Evolutionary conservation across 768 basidiomycete genomes (phyloP).

Genomic region (Tulasnella sp.): DNA sequence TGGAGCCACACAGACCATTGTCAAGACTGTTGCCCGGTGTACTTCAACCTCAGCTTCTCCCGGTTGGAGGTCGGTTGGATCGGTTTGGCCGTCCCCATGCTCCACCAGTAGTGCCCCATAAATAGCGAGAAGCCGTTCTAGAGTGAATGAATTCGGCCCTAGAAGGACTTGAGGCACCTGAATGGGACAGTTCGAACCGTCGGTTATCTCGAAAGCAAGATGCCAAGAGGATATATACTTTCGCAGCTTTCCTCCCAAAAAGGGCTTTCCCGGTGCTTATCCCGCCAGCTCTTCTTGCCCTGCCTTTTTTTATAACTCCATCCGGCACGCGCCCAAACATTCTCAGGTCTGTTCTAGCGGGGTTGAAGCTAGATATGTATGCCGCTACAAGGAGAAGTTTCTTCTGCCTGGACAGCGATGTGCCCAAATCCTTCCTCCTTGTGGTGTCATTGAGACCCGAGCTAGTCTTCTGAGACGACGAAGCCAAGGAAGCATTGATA

Average conservation of each 20-base stretch:
- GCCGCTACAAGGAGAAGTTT: slow-evolving; percentile 70
- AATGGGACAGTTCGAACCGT: neutral
- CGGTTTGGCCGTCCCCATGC: slow-evolving; percentile 35
- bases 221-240: slow-evolving; percentile 31
- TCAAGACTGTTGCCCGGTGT: slow-evolving; percentile 50
- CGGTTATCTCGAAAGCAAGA: slow-evolving; percentile 21
- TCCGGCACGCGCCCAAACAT: slow-evolving; percentile 73
- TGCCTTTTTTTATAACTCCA: slow-evolving; percentile 52
- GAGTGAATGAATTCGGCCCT: slow-evolving; percentile 68
- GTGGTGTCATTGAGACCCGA: neutral
- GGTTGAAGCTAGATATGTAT: slow-evolving; percentile 80
- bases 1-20: slow-evolving; percentile 41
- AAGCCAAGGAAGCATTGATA: neutral
- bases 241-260: slow-evolving; percentile 37
- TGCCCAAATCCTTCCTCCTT: neutral
- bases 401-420: slow-evolving; percentile 29
- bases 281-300: slow-evolving; percentile 31
- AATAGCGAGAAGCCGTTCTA: slow-evolving; percentile 74
- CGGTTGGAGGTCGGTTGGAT: slow-evolving; percentile 37
- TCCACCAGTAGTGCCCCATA: slow-evolving; percentile 71
- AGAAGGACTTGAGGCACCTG: slow-evolving; percentile 70
- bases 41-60: slow-evolving; percentile 72
- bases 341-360: slow-evolving; percentile 65
- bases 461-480: neutral
- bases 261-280: slow-evolving; percentile 35